Evolutionary conservation across 208 protist genomes (phyloP).

Genomic region (Trypanosoma melophagium): DNA sequence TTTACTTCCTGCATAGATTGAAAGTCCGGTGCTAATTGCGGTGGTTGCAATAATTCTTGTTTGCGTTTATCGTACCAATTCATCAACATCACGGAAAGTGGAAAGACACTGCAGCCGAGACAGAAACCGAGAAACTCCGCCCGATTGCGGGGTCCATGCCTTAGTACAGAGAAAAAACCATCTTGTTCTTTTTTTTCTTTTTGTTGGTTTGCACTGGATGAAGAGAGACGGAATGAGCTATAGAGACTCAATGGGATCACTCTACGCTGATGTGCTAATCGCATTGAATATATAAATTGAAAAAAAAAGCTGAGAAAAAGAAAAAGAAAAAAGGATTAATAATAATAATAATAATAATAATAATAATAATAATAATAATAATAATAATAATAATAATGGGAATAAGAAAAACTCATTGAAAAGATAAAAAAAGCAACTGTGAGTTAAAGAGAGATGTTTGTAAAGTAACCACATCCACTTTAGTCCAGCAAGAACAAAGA

Average conservation of each 20-base stretch:
- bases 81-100: constrained; percentile 45
- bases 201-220: neutral
- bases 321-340: neutral
- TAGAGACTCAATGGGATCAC: neutral
- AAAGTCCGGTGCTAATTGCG: constrained; percentile 51
- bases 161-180: constrained; percentile 19
- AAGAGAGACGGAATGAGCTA: neutral
- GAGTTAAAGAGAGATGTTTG: too few relatives aligned
- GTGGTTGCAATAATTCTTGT: constrained; percentile 1
- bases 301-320: neutral
- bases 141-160: constrained; percentile 43
- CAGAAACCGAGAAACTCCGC: constrained; percentile 65
- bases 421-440: neutral
- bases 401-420: too few relatives aligned
- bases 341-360: too few relatives aligned
- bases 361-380: too few relatives aligned
- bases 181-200: neutral
- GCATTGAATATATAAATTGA: neutral
- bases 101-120: constrained; percentile 56
- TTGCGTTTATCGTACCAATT: constrained; percentile 53
- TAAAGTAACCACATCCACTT: too few relatives aligned
- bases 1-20: constrained; percentile 38
- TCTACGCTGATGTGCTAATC: neutral
- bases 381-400: too few relatives aligned
- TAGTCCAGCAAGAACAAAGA: too few relatives aligned